These are phyloP conservation scores for Globisporangium acanthophoron DNA, from an alignment of 352 stramenopile species.

Conservation along the genomic window DNA sequence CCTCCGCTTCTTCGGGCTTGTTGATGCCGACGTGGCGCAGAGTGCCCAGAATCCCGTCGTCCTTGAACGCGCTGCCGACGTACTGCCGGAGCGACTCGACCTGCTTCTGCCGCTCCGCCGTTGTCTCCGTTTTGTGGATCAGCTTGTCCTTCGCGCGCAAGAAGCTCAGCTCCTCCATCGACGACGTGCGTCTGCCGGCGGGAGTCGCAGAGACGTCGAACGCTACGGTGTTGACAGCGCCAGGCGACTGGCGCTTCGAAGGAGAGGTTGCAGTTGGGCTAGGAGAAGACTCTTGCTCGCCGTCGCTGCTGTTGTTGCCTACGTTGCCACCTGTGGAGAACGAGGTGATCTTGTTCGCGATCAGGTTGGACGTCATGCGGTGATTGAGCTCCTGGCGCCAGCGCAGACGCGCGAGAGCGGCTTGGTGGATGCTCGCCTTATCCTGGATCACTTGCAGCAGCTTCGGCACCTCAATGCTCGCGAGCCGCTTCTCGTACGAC, in stretches of 20 bases:
- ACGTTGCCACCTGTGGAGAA: constrained; percentile 2
- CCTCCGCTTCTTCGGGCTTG: constrained; percentile 59
- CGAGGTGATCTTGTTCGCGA: constrained; percentile 7
- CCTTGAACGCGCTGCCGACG: constrained; percentile 62
- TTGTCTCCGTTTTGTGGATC: constrained; percentile 71
- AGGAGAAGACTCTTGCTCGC: background rate
- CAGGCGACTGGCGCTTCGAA: background rate
- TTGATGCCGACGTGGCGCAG: constrained; percentile 78
- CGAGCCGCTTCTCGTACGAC: constrained; percentile 62
- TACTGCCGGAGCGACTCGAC: constrained; percentile 60
- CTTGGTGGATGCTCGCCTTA: constrained; percentile 59
- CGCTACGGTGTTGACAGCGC: background rate
- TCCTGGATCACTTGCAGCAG: constrained; percentile 60
- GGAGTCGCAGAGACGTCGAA: background rate
- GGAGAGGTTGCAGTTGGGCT: background rate
- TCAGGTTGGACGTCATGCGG: constrained; percentile 22
- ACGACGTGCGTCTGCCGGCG: constrained; percentile 3
- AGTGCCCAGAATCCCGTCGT: constrained; percentile 64
- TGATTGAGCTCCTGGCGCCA: constrained; percentile 66
- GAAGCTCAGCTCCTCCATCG: constrained; percentile 39
- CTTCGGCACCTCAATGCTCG: constrained; percentile 54
- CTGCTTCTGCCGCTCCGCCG: constrained; percentile 47
- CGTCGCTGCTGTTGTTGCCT: background rate
- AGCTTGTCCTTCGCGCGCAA: constrained; percentile 64
- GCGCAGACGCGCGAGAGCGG: constrained; percentile 50